A percentile compares a stretch with the other conserved stretches of the same genome.
phyloP scores from a whole-genome alignment of 2,329 filamentous ascomycete species.

The Diaporthe citri region DNA sequence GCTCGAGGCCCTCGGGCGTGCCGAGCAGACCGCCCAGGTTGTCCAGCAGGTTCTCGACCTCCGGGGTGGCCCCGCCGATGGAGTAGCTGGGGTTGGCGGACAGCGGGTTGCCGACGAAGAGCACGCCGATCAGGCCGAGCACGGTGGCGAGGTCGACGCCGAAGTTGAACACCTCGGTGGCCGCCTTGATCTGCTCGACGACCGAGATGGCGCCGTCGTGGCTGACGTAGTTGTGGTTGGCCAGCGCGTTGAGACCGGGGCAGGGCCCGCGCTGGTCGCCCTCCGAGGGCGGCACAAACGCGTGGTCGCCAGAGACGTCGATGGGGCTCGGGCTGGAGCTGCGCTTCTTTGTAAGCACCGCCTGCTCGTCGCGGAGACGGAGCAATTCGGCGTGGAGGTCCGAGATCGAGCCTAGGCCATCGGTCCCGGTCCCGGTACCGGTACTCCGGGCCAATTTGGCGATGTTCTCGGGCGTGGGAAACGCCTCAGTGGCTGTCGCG shows the following conservation, averaged over 20 bases:
- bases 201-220: constrained; percentile 51
- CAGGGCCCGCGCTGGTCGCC: constrained; percentile 55
- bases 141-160: constrained; percentile 54
- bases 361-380: constrained; percentile 18
- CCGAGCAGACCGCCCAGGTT: constrained; percentile 41
- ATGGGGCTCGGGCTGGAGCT: neutral
- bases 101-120: constrained; percentile 57
- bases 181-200: constrained; percentile 33
- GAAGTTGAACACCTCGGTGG: constrained; percentile 58
- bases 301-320: constrained; percentile 11
- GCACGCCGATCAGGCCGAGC: constrained; percentile 57
- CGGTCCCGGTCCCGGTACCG: neutral
- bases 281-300: constrained; percentile 43
- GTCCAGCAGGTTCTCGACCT: constrained; percentile 21
- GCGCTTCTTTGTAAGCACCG: neutral
- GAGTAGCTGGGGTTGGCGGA: constrained; percentile 52
- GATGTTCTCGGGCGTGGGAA: constrained; percentile 7
- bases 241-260: constrained; percentile 56
- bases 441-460: neutral
- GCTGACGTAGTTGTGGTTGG: constrained; percentile 57
- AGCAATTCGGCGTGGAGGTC: neutral
- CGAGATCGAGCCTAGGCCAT: neutral
- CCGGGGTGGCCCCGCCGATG: constrained; percentile 50
- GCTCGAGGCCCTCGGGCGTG: constrained; percentile 44
- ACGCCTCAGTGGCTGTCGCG: neutral